A percentile compares a stretch with the other conserved stretches of the same genome.
phyloP scores from a whole-genome alignment of 345 rosid genomes.

The Linum tenue region DNA sequence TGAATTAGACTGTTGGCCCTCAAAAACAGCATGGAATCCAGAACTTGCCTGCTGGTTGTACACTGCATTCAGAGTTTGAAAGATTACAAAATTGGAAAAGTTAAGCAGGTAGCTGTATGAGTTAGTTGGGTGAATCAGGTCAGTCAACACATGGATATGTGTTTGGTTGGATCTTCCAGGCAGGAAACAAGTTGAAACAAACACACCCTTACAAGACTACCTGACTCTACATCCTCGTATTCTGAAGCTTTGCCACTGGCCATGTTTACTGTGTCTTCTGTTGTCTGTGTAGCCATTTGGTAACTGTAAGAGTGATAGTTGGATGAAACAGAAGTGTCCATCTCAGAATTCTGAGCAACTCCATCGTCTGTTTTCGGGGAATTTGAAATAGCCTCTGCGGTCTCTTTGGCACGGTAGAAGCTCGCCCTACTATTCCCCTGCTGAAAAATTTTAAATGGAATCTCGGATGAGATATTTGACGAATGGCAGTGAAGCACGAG shows the following conservation, averaged over 20 bases:
- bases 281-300: constrained; percentile 43
- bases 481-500: too few species aligned
- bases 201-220: constrained; percentile 25
- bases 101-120: too few species aligned
- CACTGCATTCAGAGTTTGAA: too few species aligned
- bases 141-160: constrained; percentile 2
- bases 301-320: constrained; percentile 33
- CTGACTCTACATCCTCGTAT: constrained; percentile 84
- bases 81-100: too few species aligned
- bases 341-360: constrained; percentile 30
- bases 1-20: too few species aligned
- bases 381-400: constrained; percentile 33
- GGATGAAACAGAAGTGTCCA: constrained; percentile 48
- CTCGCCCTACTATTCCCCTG: constrained; percentile 68
- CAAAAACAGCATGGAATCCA: too few species aligned
- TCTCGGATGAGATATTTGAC: too few species aligned
- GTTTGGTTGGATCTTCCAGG: constrained; percentile 2
- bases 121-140: not conserved
- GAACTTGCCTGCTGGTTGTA: too few species aligned
- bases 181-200: not conserved
- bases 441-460: not conserved
- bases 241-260: constrained; percentile 58
- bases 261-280: constrained; percentile 47
- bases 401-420: constrained; percentile 39
- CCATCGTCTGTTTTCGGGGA: constrained; percentile 41